A percentile compares a stretch with the other conserved stretches of the same genome.
phyloP scores from a whole-genome alignment of 2,329 filamentous ascomycete species.

The Fonsecaea erecta region DNA sequence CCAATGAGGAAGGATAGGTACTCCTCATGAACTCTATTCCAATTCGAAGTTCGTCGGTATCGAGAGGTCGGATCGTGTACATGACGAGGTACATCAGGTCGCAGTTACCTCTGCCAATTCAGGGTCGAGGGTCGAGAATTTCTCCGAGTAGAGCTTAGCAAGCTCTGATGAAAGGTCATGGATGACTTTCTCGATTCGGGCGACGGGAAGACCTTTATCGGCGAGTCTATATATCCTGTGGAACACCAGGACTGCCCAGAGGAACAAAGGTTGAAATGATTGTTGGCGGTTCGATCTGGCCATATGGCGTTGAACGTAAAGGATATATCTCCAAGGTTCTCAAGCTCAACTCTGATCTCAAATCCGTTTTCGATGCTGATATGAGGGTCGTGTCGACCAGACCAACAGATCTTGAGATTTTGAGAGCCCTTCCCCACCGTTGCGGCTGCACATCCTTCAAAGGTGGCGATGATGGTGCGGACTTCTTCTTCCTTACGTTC shows the following conservation, averaged over 20 bases:
- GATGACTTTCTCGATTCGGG: neutral
- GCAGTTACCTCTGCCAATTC: neutral
- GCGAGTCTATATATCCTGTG: constrained; percentile 52
- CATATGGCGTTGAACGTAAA: neutral
- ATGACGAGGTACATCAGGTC: neutral
- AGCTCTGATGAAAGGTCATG: constrained; percentile 33
- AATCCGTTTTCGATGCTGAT: constrained; percentile 43
- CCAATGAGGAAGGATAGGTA: neutral
- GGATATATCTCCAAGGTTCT: constrained; percentile 39
- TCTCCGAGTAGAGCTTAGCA: neutral
- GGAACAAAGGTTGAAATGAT: constrained; percentile 39
- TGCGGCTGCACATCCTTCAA: constrained; percentile 39
- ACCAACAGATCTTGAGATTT: constrained; percentile 45
- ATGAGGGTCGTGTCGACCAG: constrained; percentile 52
- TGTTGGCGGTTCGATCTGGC: neutral
- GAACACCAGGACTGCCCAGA: constrained; percentile 54
- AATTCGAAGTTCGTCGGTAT: neutral
- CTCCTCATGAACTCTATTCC: neutral
- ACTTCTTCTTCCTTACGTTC: constrained; percentile 50
- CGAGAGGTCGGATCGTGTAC: neutral
- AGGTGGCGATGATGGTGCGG: constrained; percentile 44
- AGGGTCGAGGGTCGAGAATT: neutral
- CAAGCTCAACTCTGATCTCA: constrained; percentile 43
- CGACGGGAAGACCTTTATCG: constrained; percentile 35
- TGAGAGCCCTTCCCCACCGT: constrained; percentile 1